Base-by-base conservation (phyloP, 2,329 filamentous ascomycete genomes). In the Clarireedia hainanense region DNA sequence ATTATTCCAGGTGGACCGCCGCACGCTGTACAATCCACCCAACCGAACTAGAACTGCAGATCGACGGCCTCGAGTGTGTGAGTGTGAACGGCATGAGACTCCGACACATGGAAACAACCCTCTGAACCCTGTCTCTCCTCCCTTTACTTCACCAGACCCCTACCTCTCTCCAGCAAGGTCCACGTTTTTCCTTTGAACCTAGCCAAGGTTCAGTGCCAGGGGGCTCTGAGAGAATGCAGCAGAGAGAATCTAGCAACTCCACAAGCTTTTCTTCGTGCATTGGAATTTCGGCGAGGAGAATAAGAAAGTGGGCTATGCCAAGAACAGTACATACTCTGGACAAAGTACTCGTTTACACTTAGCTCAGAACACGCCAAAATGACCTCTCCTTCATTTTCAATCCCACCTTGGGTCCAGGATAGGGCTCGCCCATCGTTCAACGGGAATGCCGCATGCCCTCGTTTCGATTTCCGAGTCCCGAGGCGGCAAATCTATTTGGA, bases 61-160 rank as follows among this genome's bases (percentile, higher is more conserved):
- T 43, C 40, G 23, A 43, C 40, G 30, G 30, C 30, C 30, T 34
- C 30, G 30, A 12, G 30, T 34, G 27, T 30, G 6, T 24, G 30
- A 36, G 37, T 30, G 6, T 24, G 30, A 36, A 34, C 23, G 50
- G 20, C 47, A 39, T 37, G n/a, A 14, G 37, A 45, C 47, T 53
- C 50, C 42, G 50, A 53, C n/a, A 39, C 40, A 27, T 47, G 20
- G 27, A 47, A 37, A 52, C 50, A 37, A 15, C 27, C 17, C 9
- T 48, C 26, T 53, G 39, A 53, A 26, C 50, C 50, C 50, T 53
- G 47, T 45, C 37, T n/a, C 50, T 47, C 37, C 50, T 37, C 50
- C 24, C 17, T 14, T 20, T 47, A 36, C 50, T 34, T 24, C 47
- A 52, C 40, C 40, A 47, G 27, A 30, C 47, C 43, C 37, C 30